Evolutionary conservation across 164 flowering plant species (phyloP), one percentile per base, ranked within the genome.

Genomic region (Chloranthus sessilifolius): DNA sequence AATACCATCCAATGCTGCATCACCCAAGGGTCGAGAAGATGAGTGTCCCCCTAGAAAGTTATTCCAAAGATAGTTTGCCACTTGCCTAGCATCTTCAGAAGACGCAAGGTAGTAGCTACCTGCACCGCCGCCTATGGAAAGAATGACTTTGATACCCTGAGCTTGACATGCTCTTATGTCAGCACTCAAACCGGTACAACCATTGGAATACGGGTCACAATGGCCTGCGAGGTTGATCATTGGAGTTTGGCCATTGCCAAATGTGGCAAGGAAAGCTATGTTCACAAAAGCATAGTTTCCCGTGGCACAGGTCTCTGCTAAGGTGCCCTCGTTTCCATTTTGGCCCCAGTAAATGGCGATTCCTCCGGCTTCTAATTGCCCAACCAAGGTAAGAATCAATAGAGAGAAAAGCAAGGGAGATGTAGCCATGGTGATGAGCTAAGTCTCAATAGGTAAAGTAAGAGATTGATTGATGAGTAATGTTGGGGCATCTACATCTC

Each of bases 341-440:
- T 57, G 61, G 47, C 61, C 61, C 61, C 61, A 57, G 30, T 57
- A 57, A 16, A 40, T 19, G 28, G 54, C 54, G 7, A 57, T 48
- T 7, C 31, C 33, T 5, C 37, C 58, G 19, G 23, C 44, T 2
- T 21, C 12, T 1, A 25, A 41, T 15, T 8, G 24, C 10, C 12
- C 44, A 15, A 21, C 23, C 44, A 41, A 20, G 19, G 15, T 25
- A 41, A 5, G 21, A 46, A 9, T 46, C 50, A 30, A 30, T 5
- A 10, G 34, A 5, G 34, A 30, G 5, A 23, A 6, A n/a, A 20
- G 41, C 7, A 7, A 5, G 15, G n/a, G 3, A 20, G 19, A 3
- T n/a, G n/a, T n/a, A n/a, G n/a, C n/a, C 16, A 20, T 20, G 7
- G 16, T 16, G 21, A 16, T 14, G 34, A 30, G 34, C 7, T 30